A percentile compares a stretch with the other conserved stretches of the same genome.
phyloP scores from a whole-genome alignment of 108 stramenopile genomes.

The Tribonema minus region DNA sequence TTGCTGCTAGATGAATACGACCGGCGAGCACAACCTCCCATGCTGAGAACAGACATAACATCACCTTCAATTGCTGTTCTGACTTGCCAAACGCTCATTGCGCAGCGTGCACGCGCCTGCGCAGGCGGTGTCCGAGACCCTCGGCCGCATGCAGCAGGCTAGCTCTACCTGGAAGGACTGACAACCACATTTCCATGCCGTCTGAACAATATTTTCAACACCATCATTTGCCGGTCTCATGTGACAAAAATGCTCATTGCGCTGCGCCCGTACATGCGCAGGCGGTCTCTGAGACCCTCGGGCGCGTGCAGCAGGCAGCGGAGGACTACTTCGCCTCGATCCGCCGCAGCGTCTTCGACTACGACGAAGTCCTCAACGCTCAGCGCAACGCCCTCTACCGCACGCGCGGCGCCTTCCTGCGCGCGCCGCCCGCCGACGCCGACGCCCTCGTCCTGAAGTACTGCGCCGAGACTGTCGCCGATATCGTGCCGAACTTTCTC shows the following conservation, averaged over 20 bases:
- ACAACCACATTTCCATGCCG: no score
- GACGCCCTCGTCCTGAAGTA: slow-evolving; percentile 10
- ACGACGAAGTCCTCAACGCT: slow-evolving; percentile 32
- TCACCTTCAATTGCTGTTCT: no score
- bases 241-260: no score
- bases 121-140: slow-evolving; percentile 34
- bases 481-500: slow-evolving; percentile 36
- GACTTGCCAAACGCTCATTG: no score
- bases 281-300: slow-evolving; percentile 42
- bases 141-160: slow-evolving; percentile 41
- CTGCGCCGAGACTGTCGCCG: slow-evolving; percentile 9
- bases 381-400: slow-evolving; percentile 30
- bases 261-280: no score
- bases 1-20: no score
- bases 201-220: no score
- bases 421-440: background rate
- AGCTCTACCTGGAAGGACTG: no score
- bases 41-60: no score
- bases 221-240: no score
- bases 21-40: no score
- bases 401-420: slow-evolving; percentile 7
- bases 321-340: slow-evolving; percentile 45
- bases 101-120: no score
- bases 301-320: slow-evolving; percentile 34
- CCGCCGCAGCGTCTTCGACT: slow-evolving; percentile 35